These are phyloP conservation scores for Trichomonas vaginalis DNA, from an alignment of 208 protist genomes.

Conservation along the genomic window DNA sequence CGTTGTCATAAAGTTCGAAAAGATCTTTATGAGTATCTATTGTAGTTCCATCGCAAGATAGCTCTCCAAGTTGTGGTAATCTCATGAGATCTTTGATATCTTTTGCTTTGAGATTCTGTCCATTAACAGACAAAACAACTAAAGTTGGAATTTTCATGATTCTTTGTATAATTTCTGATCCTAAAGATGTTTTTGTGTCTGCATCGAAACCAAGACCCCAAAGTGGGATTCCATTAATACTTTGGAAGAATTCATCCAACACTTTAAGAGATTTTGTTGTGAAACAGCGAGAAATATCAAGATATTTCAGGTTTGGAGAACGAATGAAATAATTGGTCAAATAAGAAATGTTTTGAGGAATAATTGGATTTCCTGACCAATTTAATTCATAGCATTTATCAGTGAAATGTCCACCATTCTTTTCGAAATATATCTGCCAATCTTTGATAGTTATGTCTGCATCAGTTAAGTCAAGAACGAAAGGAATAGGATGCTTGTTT, in stretches of 20 bases:
- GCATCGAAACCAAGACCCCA: background rate
- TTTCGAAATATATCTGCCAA: background rate
- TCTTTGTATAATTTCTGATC: background rate
- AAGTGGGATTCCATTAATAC: background rate
- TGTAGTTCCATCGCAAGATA: background rate
- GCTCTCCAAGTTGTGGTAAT: background rate
- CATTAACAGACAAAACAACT: background rate
- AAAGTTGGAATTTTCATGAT: background rate
- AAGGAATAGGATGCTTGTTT: background rate
- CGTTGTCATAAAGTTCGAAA: background rate
- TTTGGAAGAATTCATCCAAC: background rate
- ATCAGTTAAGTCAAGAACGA: background rate
- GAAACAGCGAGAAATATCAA: background rate
- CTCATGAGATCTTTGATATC: background rate
- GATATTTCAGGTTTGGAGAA: background rate
- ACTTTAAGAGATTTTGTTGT: background rate
- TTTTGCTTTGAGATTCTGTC: background rate
- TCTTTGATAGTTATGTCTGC: background rate
- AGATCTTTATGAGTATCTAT: background rate
- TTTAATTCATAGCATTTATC: background rate
- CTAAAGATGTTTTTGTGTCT: background rate
- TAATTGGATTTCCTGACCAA: background rate
- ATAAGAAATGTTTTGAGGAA: background rate
- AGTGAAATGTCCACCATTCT: background rate
- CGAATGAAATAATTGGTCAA: background rate